Base-by-base conservation (phyloP, 805 yeast genomes). In the Yamadazyma insecticola region DNA sequence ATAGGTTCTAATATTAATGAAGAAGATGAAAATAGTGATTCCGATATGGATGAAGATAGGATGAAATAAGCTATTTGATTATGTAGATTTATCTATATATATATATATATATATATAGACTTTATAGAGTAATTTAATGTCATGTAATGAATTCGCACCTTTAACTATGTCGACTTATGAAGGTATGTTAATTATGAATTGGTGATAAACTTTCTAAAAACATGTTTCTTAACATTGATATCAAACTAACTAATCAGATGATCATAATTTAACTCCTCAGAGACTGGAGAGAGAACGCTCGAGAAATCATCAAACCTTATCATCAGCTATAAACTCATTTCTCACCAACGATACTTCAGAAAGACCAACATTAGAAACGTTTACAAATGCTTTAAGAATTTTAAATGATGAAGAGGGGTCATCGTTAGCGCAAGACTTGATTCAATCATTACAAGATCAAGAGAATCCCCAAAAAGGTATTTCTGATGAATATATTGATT, bases 401-500 rank as follows among this genome's bases (percentile, higher is more conserved):
- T 31, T 64, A 39, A 47, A 46, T 25, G 37, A 51, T 13, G 62
- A 56, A 23, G 61, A 54, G 20, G 61, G 59, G 8, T 51, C 60
- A 1, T 41, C 39, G 22, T 32, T 59, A 24, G 62, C 61, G 1
- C 36, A 46, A 8, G 50, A 52, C 26, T 48, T 60, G 14, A 37
- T 62, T 12, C 45, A 45, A 7, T 37, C 50, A 2, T 40, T 59
- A 8, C 44, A 52, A 12, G 26, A 30, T 3, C 24, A 27, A 7
- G 36, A 32, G 3, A 28, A n/a, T 28, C 6, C 29, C 27, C 26
- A 19, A 21, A 56, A 57, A 32, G 90, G 92, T 0, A 83, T 86
- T 4, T 61, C 77, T 8, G 83, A 82, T 40, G 71, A 70, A 25
- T 86, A 75, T 46, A 57, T 90, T 5, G 97, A 88, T 48, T 63